Base-by-base conservation (phyloP, 805 yeast genomes). In the Pichia deserticola region DNA sequence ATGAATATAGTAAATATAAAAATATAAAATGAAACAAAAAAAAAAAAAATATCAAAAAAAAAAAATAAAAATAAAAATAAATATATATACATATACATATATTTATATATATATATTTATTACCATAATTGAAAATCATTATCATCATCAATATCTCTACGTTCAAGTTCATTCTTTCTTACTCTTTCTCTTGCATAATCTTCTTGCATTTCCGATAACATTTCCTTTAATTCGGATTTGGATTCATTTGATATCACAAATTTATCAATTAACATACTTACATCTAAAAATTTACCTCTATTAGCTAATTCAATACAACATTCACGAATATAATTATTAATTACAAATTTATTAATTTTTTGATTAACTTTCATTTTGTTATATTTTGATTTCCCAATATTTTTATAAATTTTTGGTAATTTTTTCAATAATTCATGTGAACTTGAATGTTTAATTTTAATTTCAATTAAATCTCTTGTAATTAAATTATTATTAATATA, bases 111-210 rank as follows among this genome's bases (percentile, higher is more conserved):
- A 29, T 29, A 9, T 20, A 20, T 20, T 20, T 20, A 20, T 49
- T 43, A 61, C 64, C 65, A 64, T n/a, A 63, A 48, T 20, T 61
- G 60, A 39, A 58, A 50, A 48, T 60, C 65, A 44, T 64, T 64
- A 43, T 65, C 68, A 38, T 64, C 68, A 48, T 64, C 67, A 20
- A 33, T 55, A 53, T 34, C 43, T 37, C 29, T 50, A 37, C 33
- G 46, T 35, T 52, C 56, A 49, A 37, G 47, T 44, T 36, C 50
- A 42, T 53, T 50, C 53, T 27, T 40, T 27, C 30, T 48, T 36
- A 48, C 54, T 36, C 27, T 50, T 36, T 53, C 51, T 51, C 44
- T 39, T 6, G 55, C 55, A 32, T 54, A 54, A 37, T 47, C 36
- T 51, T 56, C 48, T 60, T 47, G 49, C 58, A 56, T 39, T 52